These are phyloP conservation scores for Mycena filopes DNA, from an alignment of 768 basidiomycete species.

Conservation along the genomic window DNA sequence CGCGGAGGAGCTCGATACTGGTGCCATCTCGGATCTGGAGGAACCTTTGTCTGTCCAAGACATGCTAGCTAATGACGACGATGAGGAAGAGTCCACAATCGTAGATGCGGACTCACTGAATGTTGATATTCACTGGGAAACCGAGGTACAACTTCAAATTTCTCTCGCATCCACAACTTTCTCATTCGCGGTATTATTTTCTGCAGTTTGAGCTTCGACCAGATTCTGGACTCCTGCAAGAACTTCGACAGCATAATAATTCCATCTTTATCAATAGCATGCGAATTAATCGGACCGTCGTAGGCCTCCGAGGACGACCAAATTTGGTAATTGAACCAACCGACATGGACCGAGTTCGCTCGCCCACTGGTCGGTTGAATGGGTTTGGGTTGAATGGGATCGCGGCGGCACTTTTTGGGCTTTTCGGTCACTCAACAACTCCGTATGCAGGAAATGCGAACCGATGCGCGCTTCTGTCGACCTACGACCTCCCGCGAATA, in stretches of 20 bases:
- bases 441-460: not conserved
- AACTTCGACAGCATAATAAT: not conserved
- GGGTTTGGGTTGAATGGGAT: slow-evolving; percentile 38
- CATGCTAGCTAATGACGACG: not conserved
- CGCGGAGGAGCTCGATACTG: not conserved
- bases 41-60: not conserved
- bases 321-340: not conserved
- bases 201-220: not conserved
- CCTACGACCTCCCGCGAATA: slow-evolving; percentile 34
- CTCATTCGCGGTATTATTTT: not conserved
- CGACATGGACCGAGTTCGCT: not conserved
- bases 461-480: slow-evolving; percentile 29
- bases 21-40: not conserved
- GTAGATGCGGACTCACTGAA: not conserved
- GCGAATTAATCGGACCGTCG: not conserved
- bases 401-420: slow-evolving; percentile 33
- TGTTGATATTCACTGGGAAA: not conserved
- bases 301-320: not conserved
- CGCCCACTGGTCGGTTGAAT: slow-evolving; percentile 42
- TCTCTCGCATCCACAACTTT: too few species aligned
- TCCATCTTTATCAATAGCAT: not conserved
- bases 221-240: not conserved
- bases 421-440: not conserved
- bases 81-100: not conserved
- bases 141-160: not conserved